phyloP scores from a whole-genome alignment of 1,284 basidiomycete species.

The Ustilago hordei region DNA sequence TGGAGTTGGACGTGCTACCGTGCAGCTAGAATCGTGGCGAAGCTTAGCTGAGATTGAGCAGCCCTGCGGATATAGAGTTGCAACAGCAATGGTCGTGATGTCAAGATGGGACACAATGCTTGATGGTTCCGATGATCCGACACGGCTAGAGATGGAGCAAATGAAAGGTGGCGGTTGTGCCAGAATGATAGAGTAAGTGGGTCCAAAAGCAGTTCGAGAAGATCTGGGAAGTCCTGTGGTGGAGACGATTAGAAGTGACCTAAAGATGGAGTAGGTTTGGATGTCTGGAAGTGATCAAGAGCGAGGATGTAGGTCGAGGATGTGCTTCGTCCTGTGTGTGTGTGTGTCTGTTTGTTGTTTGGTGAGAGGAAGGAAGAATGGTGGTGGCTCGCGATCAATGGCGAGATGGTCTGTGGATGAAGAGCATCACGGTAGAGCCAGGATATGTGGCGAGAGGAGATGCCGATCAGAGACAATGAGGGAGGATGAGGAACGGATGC shows the following conservation, averaged over 20 bases:
- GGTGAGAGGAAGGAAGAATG: background rate
- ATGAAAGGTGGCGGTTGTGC: background rate
- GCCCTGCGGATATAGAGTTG: background rate
- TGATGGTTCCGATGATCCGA: background rate
- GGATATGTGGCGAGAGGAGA: conserved; percentile 10
- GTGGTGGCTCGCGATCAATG: conserved; percentile 11
- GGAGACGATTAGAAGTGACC: conserved; percentile 4
- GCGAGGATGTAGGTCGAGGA: background rate
- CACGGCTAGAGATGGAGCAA: conserved; percentile 4
- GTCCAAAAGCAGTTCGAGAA: background rate
- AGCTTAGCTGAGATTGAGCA: background rate
- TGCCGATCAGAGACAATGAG: conserved; percentile 7
- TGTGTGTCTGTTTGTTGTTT: background rate
- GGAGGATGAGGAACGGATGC: background rate
- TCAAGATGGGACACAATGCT: background rate
- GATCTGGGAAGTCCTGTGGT: background rate
- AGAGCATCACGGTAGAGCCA: conserved; percentile 15
- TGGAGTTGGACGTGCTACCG: background rate
- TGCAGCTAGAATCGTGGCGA: background rate
- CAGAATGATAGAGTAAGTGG: background rate
- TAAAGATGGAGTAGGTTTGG: background rate
- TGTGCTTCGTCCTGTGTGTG: background rate
- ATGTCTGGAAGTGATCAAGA: background rate
- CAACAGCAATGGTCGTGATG: background rate
- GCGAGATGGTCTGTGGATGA: background rate